Base-by-base conservation (phyloP, 192 early-diverging fungal genomes). In the Entomortierella chlamydospora region DNA sequence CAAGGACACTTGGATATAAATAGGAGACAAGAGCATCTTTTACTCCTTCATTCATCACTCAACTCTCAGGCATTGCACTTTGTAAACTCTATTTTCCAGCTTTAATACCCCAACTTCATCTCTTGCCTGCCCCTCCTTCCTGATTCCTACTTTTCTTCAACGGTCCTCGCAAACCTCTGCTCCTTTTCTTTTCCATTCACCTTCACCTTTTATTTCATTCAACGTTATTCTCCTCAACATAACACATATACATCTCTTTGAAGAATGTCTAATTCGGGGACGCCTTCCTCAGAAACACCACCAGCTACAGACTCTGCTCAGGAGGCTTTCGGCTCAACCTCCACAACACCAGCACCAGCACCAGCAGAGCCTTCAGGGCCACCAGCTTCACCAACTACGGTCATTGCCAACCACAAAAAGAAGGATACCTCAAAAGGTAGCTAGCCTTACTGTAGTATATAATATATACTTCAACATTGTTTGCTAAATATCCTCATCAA, bases 341-440 rank as follows among this genome's bases (percentile, higher is more conserved):
- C 55, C 25, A 64, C 45, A 57, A n/a, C n/a, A n/a, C n/a, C n/a
- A n/a, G 23, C 53, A 13, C 2, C 54, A 43, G 43, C 31, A n/a
- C 33, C 67, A 5, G 28, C 54, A 69, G 62, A 61, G 34, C 65
- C 73, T 30, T 29, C 43, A 49, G 73, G 61, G 3, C 74, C 74
- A 26, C 67, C 61, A n/a, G 56, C 61, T 47, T 65, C 76, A 54
- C 68, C 76, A 2, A 25, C 68, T 4, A 61, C 61, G 11, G 81
- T 81, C 26, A 57, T 82, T 41, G 77, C 81, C 7, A 69, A 61
- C 59, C 68, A 61, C 26, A 83, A 83, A 54, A 68, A 70, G 41
- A 86, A 83, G 62, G 81, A 84, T 66, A 73, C 68, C n/a, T 72
- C 81, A 55, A 86, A 86, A 84, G 85, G 85, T 86, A 64, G 5